phyloP scores from a whole-genome alignment of 2,329 filamentous ascomycete species.

The Fusarium ambrosium region DNA sequence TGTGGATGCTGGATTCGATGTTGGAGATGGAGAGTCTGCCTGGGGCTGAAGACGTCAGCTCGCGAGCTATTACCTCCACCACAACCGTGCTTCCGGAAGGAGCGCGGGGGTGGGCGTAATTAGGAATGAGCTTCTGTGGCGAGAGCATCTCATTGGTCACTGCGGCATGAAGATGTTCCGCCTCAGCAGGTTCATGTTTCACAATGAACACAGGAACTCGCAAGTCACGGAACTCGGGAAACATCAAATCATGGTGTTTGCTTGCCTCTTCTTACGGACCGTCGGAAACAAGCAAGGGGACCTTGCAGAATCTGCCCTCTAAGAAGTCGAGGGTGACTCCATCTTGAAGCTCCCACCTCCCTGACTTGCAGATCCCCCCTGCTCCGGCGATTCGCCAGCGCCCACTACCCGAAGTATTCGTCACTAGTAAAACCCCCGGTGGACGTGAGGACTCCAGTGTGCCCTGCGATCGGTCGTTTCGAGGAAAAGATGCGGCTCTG shows the following conservation, averaged over 20 bases:
- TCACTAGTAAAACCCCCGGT: conserved; percentile 5
- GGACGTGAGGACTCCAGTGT: neutral
- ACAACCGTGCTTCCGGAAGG: conserved; percentile 20
- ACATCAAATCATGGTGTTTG: neutral
- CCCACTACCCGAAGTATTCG: conserved; percentile 7
- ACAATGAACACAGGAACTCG: neutral
- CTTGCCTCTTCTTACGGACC: neutral
- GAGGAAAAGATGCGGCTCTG: neutral
- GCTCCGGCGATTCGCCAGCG: neutral
- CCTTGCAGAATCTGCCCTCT: neutral
- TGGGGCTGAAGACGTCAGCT: conserved; percentile 33
- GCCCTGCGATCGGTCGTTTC: conserved; percentile 11
- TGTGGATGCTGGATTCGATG: conserved; percentile 21
- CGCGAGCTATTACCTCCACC: conserved; percentile 33
- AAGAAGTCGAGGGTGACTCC: neutral
- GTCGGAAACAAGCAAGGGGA: conserved; percentile 1
- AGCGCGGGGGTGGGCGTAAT: conserved; percentile 16
- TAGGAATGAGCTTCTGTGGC: conserved; percentile 17
- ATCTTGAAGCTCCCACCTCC: neutral
- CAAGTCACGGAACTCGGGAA: neutral
- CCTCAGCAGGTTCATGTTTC: neutral
- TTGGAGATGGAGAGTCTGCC: conserved; percentile 31
- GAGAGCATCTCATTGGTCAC: conserved; percentile 9
- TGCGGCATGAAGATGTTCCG: conserved; percentile 9
- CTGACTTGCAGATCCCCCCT: conserved; percentile 18